A percentile compares a stretch with the other conserved stretches of the same genome.
Evolutionary conservation across 352 stramenopile species (phyloP).

Genomic region (Phytophthora citricola): DNA sequence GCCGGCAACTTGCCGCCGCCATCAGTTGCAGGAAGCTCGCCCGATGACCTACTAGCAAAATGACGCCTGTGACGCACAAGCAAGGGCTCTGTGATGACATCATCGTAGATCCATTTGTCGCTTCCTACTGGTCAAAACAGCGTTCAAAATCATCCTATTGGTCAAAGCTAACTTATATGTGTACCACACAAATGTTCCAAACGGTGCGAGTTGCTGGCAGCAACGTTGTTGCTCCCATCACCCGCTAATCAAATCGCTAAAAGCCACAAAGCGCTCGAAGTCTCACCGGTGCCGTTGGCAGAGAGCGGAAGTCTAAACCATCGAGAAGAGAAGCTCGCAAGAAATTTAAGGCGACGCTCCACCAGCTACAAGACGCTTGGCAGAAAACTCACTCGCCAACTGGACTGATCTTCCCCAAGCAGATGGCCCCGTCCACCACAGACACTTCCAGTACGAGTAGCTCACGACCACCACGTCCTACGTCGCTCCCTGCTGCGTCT

Average conservation of each 20-base stretch:
- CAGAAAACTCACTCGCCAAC: constrained; percentile 11
- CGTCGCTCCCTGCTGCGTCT: constrained; percentile 23
- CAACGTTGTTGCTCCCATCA: constrained; percentile 9
- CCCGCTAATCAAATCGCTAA: constrained; percentile 7
- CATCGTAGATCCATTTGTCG: neutral
- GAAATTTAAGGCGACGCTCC: constrained; percentile 1
- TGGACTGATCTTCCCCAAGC: constrained; percentile 33
- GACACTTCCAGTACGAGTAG: constrained; percentile 4
- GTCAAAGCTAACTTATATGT: constrained; percentile 3
- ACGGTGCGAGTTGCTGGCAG: constrained; percentile 1
- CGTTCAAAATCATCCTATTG: constrained; percentile 7
- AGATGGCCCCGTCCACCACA: constrained; percentile 28
- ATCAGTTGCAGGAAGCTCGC: neutral
- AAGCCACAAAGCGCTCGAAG: constrained; percentile 1
- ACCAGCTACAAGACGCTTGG: neutral
- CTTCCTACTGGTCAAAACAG: constrained; percentile 9
- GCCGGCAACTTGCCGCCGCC: neutral
- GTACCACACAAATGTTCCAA: constrained; percentile 18
- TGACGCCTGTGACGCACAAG: constrained; percentile 8
- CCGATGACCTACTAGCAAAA: constrained; percentile 24
- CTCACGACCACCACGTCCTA: constrained; percentile 24
- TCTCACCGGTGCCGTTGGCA: constrained; percentile 9
- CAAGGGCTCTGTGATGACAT: constrained; percentile 19
- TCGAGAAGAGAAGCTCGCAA: constrained; percentile 3
- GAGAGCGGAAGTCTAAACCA: constrained; percentile 10